Percentiles rank a stretch among this genome's conserved stretches.
Conservation (phyloP, 441 rosid genomes). For the Pelargonium exstipulatum region DNA sequence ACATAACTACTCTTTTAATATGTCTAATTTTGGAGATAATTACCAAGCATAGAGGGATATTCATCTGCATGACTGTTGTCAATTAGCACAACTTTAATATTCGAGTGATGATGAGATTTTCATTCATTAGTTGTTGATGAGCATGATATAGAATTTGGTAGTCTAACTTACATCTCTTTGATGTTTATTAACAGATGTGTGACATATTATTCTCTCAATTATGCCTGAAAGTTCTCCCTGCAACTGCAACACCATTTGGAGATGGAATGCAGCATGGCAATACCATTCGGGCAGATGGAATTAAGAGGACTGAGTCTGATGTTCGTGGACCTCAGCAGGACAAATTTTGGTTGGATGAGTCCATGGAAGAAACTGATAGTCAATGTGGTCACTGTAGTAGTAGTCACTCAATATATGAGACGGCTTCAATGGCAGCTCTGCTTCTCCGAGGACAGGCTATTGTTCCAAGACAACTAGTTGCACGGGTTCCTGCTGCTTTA, state of each 20-base stretch:
- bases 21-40: too few relatives aligned
- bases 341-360: slow-evolving; percentile 29
- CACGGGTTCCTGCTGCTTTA: slow-evolving; percentile 86
- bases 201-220: slow-evolving; percentile 93
- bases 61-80: too few relatives aligned
- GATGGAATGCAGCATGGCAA: slow-evolving; percentile 34
- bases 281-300: slow-evolving; percentile 33
- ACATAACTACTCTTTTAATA: too few relatives aligned
- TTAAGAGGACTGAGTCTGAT: slow-evolving; percentile 35
- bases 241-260: slow-evolving; percentile 44
- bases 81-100: too few relatives aligned
- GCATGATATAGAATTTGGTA: background rate
- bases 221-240: slow-evolving; percentile 79
- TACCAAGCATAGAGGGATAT: too few relatives aligned
- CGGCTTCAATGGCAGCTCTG: slow-evolving; percentile 88
- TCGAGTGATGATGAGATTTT: too few relatives aligned
- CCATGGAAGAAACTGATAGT: slow-evolving; percentile 46
- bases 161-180: slow-evolving; percentile 15
- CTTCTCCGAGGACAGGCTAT: slow-evolving; percentile 86
- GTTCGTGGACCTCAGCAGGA: slow-evolving; percentile 41
- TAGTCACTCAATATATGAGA: slow-evolving; percentile 42
- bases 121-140: background rate
- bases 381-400: slow-evolving; percentile 38
- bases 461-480: slow-evolving; percentile 93
- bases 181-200: slow-evolving; percentile 72